phyloP scores from a whole-genome alignment of 305 asterid genomes.

The Withania somnifera region DNA sequence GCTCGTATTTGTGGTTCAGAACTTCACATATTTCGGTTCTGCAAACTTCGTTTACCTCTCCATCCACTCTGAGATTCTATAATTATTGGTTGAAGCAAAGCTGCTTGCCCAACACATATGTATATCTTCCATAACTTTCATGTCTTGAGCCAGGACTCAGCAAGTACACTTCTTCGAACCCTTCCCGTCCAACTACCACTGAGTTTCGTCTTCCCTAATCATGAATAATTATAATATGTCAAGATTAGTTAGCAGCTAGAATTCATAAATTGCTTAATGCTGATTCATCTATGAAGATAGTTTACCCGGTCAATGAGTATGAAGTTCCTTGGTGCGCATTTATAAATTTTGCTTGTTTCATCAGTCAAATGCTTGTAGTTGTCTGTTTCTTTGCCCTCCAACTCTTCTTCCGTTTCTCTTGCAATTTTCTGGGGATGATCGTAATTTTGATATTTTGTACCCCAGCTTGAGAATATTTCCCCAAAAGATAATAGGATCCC shows the following conservation, averaged over 20 bases:
- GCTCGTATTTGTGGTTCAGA: neutral
- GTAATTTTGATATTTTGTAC: constrained; percentile 7
- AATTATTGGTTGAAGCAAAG: constrained; percentile 44
- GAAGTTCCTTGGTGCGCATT: constrained; percentile 46
- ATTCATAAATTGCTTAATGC: neutral
- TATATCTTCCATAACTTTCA: constrained; percentile 44
- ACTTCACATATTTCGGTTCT: constrained; percentile 48
- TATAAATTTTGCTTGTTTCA: constrained; percentile 54
- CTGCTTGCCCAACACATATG: constrained; percentile 50
- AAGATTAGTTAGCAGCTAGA: neutral
- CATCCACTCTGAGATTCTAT: constrained; percentile 46
- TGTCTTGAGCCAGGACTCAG: constrained; percentile 74
- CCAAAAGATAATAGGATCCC: no score
- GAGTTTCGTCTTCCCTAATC: constrained; percentile 76
- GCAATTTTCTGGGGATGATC: neutral
- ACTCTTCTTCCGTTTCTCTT: constrained; percentile 4
- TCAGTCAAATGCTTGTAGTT: constrained; percentile 53
- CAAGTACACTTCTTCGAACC: constrained; percentile 61
- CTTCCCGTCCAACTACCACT: constrained; percentile 38
- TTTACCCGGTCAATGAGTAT: constrained; percentile 70
- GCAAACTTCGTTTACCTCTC: constrained; percentile 51
- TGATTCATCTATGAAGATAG: neutral
- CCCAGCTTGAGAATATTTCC: constrained; percentile 28
- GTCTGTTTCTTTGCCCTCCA: constrained; percentile 62
- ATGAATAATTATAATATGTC: neutral